These are phyloP conservation scores for Mycena sanguinolenta DNA, from an alignment of 768 basidiomycete genomes.

Conservation along the genomic window DNA sequence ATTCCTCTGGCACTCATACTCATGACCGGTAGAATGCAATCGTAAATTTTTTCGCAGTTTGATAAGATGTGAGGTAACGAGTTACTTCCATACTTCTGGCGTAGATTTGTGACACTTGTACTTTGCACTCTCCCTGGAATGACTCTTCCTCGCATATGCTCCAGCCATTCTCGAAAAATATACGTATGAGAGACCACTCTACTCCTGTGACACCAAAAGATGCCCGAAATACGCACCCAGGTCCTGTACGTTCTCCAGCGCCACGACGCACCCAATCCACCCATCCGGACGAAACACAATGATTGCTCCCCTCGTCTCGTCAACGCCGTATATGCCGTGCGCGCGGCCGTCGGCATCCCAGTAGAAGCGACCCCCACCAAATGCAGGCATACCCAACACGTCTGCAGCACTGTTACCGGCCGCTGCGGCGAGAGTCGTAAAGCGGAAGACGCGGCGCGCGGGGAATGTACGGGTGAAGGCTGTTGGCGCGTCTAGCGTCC, in stretches of 20 bases:
- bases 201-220: slow-evolving; percentile 14
- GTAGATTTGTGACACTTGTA: too few relatives aligned
- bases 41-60: too few relatives aligned
- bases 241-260: slow-evolving; percentile 26
- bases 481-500: slow-evolving; percentile 14
- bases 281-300: slow-evolving; percentile 39
- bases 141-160: too few relatives aligned
- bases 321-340: slow-evolving; percentile 39
- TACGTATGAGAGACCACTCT: too few relatives aligned
- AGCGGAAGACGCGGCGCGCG: slow-evolving; percentile 31
- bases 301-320: slow-evolving; percentile 34
- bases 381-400: slow-evolving; percentile 28
- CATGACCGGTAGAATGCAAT: too few relatives aligned
- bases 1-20: too few relatives aligned
- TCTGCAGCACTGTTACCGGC: slow-evolving; percentile 32
- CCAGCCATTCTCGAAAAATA: too few relatives aligned
- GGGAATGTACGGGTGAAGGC: slow-evolving; percentile 26
- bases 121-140: too few relatives aligned
- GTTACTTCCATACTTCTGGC: too few relatives aligned
- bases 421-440: slow-evolving; percentile 33
- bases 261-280: slow-evolving; percentile 34
- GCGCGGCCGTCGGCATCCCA: slow-evolving; percentile 36
- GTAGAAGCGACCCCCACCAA: slow-evolving; percentile 30
- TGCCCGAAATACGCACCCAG: slow-evolving; percentile 30
- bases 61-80: too few relatives aligned